A percentile compares a stretch with the other conserved stretches of the same genome.
Conservation (phyloP, 2,329 filamentous ascomycete genomes). For the Coniochaeta pulveracea region DNA sequence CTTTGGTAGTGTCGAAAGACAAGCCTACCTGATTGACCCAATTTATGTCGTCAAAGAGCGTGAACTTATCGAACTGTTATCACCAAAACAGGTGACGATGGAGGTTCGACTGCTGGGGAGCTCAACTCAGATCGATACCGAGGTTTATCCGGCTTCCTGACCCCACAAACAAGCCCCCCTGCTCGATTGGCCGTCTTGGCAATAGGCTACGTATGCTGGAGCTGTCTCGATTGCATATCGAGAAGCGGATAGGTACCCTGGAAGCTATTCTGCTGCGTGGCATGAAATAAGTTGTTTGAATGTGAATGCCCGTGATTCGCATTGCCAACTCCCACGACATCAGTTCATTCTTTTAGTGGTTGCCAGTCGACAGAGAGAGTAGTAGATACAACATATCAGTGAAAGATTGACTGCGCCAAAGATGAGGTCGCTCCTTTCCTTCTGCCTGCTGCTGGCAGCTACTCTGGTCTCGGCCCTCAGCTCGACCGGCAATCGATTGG, state of each 20-base stretch:
- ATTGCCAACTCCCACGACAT: constrained; percentile 6
- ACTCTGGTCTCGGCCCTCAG: constrained; percentile 66
- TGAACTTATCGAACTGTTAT: no score
- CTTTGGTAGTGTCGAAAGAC: no score
- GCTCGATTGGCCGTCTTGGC: constrained; percentile 14
- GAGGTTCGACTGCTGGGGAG: no score
- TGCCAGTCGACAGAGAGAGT: neutral
- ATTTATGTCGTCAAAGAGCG: no score
- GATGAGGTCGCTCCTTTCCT: constrained; percentile 65
- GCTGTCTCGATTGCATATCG: constrained; percentile 14
- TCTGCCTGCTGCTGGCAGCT: constrained; percentile 55
- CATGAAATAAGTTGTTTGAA: constrained; percentile 2
- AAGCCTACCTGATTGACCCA: no score
- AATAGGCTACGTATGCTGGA: constrained; percentile 23
- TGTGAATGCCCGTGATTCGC: constrained; percentile 2
- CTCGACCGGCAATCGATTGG: constrained; percentile 64
- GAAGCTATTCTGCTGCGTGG: constrained; percentile 3
- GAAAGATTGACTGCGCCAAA: constrained; percentile 6
- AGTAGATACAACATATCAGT: no score
- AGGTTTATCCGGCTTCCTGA: constrained; percentile 1
- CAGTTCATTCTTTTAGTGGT: neutral
- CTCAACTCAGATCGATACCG: constrained; percentile 1
- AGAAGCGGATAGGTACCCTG: no score
- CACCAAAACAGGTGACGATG: no score
- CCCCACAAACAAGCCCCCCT: constrained; percentile 1